Evolutionary conservation across 371 early-diverging fungal genomes (phyloP).

Genomic region (Mucor plumbeus): DNA sequence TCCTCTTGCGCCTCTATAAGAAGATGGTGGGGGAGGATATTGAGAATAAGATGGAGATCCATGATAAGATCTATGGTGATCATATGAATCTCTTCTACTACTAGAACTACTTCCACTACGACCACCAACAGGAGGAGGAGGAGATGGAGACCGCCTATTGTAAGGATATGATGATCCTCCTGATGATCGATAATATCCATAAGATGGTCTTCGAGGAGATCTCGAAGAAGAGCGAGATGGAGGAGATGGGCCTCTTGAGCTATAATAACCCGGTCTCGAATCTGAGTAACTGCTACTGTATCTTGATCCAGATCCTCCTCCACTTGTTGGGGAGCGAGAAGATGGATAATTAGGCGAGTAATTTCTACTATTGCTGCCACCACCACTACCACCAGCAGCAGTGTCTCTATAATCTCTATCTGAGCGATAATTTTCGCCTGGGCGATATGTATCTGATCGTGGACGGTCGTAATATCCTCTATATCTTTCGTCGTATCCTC

Average conservation of each 20-base stretch:
- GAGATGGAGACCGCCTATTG: constrained; percentile 40
- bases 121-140: constrained; percentile 11
- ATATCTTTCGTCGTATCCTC: constrained; percentile 54
- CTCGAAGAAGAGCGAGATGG: constrained; percentile 38
- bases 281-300: constrained; percentile 28
- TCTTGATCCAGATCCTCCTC: constrained; percentile 9
- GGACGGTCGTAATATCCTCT: constrained; percentile 51
- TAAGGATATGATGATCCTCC: constrained; percentile 27
- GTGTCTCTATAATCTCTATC: constrained; percentile 49
- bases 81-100: constrained; percentile 42
- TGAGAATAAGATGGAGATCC: constrained; percentile 16
- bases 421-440: constrained; percentile 50
- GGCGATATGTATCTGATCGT: constrained; percentile 50
- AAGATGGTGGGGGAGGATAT: constrained; percentile 15
- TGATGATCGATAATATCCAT: constrained; percentile 37
- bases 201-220: constrained; percentile 44
- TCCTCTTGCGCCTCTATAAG: constrained; percentile 13
- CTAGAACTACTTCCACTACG: constrained; percentile 22
- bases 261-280: constrained; percentile 26
- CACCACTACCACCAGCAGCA: constrained; percentile 22
- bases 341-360: constrained; percentile 38
- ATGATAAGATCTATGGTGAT: constrained; percentile 29
- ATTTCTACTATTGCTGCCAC: constrained; percentile 21
- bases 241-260: constrained; percentile 34
- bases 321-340: constrained; percentile 33